These are phyloP conservation scores for Ilyonectria robusta DNA, from an alignment of 2,329 filamentous ascomycete genomes.

Conservation along the genomic window DNA sequence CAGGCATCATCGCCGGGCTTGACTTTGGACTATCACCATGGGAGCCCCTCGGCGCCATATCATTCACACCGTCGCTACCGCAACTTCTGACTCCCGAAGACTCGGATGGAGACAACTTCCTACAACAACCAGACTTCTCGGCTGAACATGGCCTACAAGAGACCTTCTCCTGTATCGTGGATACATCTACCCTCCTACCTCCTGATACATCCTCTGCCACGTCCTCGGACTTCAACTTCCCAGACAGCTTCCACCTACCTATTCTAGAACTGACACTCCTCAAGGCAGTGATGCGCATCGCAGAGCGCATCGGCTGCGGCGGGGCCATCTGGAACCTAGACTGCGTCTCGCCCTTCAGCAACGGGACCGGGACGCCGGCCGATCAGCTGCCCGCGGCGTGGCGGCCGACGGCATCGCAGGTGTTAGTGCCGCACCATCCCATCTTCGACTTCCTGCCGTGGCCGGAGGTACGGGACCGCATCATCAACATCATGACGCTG, in stretches of 20 bases:
- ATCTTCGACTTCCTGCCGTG: constrained; percentile 71
- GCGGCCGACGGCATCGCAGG: constrained; percentile 66
- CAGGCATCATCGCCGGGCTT: constrained; percentile 38
- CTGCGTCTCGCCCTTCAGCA: constrained; percentile 63
- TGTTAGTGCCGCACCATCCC: constrained; percentile 68
- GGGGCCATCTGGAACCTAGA: constrained; percentile 62
- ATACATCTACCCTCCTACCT: constrained; percentile 37
- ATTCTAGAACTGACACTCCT: constrained; percentile 65
- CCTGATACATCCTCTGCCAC: constrained; percentile 31
- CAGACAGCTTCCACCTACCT: constrained; percentile 65
- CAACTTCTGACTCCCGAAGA: constrained; percentile 28
- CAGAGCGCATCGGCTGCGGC: constrained; percentile 60
- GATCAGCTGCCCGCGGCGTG: constrained; percentile 62
- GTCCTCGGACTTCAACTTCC: constrained; percentile 48
- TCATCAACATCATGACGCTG: constrained; percentile 66
- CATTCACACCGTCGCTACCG: constrained; percentile 38
- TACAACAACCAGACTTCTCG: constrained; percentile 11
- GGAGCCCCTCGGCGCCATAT: constrained; percentile 38
- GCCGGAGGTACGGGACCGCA: constrained; percentile 66
- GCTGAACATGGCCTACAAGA: constrained; percentile 7
- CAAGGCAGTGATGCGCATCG: constrained; percentile 62
- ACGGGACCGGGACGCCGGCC: constrained; percentile 47
- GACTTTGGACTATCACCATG: constrained; percentile 44
- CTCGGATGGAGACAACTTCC: constrained; percentile 17
- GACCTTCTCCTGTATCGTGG: constrained; percentile 37